Percentiles rank a stretch among this genome's conserved stretches.
Conservation (phyloP, 768 basidiomycete genomes). For the Brasilioporus rufonigricans region DNA sequence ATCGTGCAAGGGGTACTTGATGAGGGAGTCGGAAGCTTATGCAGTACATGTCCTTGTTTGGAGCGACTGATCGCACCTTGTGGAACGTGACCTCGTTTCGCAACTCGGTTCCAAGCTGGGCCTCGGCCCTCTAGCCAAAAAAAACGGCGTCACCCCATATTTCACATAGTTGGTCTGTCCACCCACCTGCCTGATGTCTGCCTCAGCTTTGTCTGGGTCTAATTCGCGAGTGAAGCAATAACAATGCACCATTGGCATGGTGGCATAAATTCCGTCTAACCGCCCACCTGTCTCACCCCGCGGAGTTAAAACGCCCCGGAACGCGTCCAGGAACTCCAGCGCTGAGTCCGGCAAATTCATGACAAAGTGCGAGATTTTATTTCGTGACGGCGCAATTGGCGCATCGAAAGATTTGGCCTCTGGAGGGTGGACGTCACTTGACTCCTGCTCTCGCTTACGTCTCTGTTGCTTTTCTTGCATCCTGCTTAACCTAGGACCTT, state of each 20-base stretch:
- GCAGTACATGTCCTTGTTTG: constrained; percentile 98
- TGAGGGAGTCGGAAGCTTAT: constrained; percentile 78
- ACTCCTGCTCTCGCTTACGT: constrained; percentile 33
- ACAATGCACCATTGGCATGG: constrained; percentile 91
- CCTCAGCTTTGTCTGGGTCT: constrained; percentile 62
- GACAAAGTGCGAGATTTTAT: constrained; percentile 79
- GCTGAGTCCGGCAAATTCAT: constrained; percentile 98
- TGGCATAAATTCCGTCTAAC: constrained; percentile 44
- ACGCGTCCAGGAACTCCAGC: constrained; percentile 85
- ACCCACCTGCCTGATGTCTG: constrained; percentile 79
- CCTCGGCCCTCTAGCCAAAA: constrained; percentile 63
- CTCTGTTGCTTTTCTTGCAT: constrained; percentile 45
- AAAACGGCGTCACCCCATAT: constrained; percentile 13
- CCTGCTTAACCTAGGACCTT: constrained; percentile 39
- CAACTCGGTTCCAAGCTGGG: constrained; percentile 56
- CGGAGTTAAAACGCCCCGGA: constrained; percentile 64
- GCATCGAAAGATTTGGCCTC: constrained; percentile 7
- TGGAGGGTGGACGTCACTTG: neutral
- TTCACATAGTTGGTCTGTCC: constrained; percentile 1
- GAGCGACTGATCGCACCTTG: constrained; percentile 89
- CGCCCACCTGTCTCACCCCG: constrained; percentile 35
- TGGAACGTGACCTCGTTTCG: constrained; percentile 54
- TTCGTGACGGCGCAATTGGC: constrained; percentile 38
- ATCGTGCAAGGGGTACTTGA: constrained; percentile 36
- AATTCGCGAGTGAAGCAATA: constrained; percentile 93